Evolutionary conservation across 2,329 filamentous ascomycete species (phyloP), one percentile per base, ranked within the genome.

Genomic region (Cladosporium velox): DNA sequence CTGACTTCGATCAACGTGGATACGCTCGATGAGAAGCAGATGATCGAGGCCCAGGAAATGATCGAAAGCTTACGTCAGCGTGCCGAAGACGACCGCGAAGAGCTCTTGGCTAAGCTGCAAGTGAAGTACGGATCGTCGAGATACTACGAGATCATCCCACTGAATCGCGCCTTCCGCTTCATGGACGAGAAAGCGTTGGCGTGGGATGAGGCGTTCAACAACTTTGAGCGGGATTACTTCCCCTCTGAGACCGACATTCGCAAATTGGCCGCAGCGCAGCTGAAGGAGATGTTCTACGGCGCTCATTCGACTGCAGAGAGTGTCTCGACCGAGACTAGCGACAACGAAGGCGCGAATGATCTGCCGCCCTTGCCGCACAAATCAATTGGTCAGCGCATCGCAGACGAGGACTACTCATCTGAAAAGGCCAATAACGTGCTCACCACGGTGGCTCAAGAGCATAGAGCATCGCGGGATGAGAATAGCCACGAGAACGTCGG

Each of bases 181-280:
- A 95, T 97, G 83, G 89, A 98, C 70, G 93, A 97, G 75, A 96
- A 91, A 72, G 93, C 94, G 4, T 89, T 93, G 24, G 92, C 93
- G 70, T 99, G 95, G 95, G 96, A 99, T 74, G 88, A 90, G 28
- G 88, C 88, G 0, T 99, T 99, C 79, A 85, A 88, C 65, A 91
- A 95, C 64, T 98, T 99, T 67, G 96, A 99, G 76, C 87, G 89
- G 52, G 91, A 96, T 72, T 99, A 94, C 79, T 90, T 99, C 72
- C 94, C 91, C 0, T 89, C 94, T 0, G 96, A 99, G 77, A 98
- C 96, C 74, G 95, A 99, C 79, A 96, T 99, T 74, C 87, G 93
- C 68, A 89, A 95, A 73, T 82, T 99, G 67, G 96, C 95, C 14
- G 92, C 94, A 66, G 85, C 97, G 68, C 96, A 99, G 76, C 83